Conservation (phyloP, 108 stramenopile genomes). For the Cyclotella sp. region DNA sequence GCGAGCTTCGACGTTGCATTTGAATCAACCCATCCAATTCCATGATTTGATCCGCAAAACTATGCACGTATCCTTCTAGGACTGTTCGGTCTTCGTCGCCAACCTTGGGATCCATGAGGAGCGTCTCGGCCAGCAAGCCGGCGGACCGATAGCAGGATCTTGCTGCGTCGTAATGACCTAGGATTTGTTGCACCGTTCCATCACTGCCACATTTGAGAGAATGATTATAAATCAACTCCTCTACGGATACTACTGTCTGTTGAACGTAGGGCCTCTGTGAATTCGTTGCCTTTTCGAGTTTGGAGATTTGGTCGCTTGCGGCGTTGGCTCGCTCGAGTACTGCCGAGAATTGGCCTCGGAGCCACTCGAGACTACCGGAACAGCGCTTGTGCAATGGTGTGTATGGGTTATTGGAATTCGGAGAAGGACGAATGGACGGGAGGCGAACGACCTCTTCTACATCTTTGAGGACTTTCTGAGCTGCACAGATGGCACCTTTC, state of each 20-base stretch:
- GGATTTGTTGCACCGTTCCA: slow-evolving; percentile 85
- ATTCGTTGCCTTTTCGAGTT: slow-evolving; percentile 40
- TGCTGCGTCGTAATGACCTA: slow-evolving; percentile 84
- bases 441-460: slow-evolving; percentile 46
- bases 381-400: slow-evolving; percentile 68
- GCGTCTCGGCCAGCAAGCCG: slow-evolving; percentile 83
- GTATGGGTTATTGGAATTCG: slow-evolving; percentile 46
- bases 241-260: slow-evolving; percentile 48
- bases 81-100: slow-evolving; percentile 70
- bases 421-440: slow-evolving; percentile 21
- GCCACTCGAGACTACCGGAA: slow-evolving; percentile 77
- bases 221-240: slow-evolving; percentile 89
- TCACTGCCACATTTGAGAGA: slow-evolving; percentile 82
- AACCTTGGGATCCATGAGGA: slow-evolving; percentile 86
- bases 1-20: neutral
- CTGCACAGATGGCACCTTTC: slow-evolving; percentile 77
- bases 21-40: slow-evolving; percentile 75
- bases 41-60: slow-evolving; percentile 83
- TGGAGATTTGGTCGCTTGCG: slow-evolving; percentile 73
- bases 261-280: slow-evolving; percentile 15
- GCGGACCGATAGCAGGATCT: slow-evolving; percentile 85
- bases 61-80: slow-evolving; percentile 83
- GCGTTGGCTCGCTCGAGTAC: slow-evolving; percentile 89
- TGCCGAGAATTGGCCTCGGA: slow-evolving; percentile 77
- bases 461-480: slow-evolving; percentile 72